A percentile compares a stretch with the other conserved stretches of the same genome.
Evolutionary conservation across 352 stramenopile species (phyloP).

Genomic region (Pythium aristosporum): DNA sequence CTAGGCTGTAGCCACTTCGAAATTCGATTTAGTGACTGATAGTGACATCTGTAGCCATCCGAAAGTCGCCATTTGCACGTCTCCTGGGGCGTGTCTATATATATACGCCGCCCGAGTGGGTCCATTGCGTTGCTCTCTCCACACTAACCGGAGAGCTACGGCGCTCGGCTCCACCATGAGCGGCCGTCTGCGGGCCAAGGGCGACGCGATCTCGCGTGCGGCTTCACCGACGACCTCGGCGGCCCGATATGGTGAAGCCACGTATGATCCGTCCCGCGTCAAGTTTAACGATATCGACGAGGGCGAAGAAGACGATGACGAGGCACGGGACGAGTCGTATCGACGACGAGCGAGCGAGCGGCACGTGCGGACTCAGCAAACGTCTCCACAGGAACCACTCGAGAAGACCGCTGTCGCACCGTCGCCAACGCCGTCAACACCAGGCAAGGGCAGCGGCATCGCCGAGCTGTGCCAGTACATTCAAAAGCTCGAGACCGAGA

Average conservation of each 20-base stretch:
- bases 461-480: conserved; percentile 52
- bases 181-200: background rate
- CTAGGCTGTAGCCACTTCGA: conserved; percentile 1
- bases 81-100: background rate
- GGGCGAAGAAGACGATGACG: conserved; percentile 6
- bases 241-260: background rate
- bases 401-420: background rate
- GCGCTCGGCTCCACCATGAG: background rate
- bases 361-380: background rate
- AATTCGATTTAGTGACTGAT: background rate
- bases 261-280: conserved; percentile 5
- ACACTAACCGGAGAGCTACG: background rate
- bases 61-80: background rate
- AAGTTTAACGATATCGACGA: conserved; percentile 21
- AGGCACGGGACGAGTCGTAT: background rate
- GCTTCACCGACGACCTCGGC: conserved; percentile 1
- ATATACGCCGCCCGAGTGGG: background rate
- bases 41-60: background rate
- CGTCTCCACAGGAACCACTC: background rate
- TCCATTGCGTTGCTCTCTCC: background rate
- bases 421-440: background rate
- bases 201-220: background rate
- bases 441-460: conserved; percentile 8
- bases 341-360: background rate
- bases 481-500: conserved; percentile 50